Evolutionary conservation across 2,329 filamentous ascomycete species (phyloP).

Genomic region (Basipetospora sp.): DNA sequence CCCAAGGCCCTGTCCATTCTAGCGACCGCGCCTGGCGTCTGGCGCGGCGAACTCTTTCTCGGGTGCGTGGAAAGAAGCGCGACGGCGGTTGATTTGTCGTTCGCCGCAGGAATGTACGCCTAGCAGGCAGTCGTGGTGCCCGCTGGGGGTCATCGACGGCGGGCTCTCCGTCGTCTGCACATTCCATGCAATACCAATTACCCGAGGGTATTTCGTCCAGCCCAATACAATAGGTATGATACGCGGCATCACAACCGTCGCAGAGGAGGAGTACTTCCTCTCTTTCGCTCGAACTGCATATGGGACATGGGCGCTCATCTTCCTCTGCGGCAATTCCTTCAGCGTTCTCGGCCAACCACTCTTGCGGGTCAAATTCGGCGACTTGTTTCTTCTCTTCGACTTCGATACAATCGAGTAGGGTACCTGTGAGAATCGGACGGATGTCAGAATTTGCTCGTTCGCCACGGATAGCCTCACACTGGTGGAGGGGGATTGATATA

Average conservation of each 20-base stretch:
- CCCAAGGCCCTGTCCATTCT: conserved; percentile 83
- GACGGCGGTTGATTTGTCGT: background rate
- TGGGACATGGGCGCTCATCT: conserved; percentile 65
- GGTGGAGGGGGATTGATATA: conserved; percentile 2
- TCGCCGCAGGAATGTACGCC: conserved; percentile 10
- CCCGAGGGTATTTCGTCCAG: conserved; percentile 62
- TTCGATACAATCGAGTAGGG: conserved; percentile 30
- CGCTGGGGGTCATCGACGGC: conserved; percentile 20
- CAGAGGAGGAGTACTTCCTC: conserved; percentile 79
- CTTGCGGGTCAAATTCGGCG: conserved; percentile 69
- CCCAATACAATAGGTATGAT: conserved; percentile 84
- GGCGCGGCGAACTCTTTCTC: conserved; percentile 40
- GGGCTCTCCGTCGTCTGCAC: conserved; percentile 37
- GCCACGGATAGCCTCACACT: no score
- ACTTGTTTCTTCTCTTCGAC: conserved; percentile 80
- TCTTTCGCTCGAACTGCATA: conserved; percentile 69
- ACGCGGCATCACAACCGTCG: conserved; percentile 76
- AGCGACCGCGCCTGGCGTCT: conserved; percentile 53
- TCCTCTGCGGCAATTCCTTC: conserved; percentile 60
- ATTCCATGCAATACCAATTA: conserved; percentile 85
- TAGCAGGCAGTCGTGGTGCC: conserved; percentile 18
- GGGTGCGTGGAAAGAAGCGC: conserved; percentile 37
- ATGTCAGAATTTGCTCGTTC: no score
- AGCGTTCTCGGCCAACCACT: conserved; percentile 55
- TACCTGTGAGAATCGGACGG: background rate